Evolutionary conservation across 2,329 filamentous ascomycete genomes (phyloP), one percentile per base, ranked within the genome.

Genomic region (Xylaria sp.): DNA sequence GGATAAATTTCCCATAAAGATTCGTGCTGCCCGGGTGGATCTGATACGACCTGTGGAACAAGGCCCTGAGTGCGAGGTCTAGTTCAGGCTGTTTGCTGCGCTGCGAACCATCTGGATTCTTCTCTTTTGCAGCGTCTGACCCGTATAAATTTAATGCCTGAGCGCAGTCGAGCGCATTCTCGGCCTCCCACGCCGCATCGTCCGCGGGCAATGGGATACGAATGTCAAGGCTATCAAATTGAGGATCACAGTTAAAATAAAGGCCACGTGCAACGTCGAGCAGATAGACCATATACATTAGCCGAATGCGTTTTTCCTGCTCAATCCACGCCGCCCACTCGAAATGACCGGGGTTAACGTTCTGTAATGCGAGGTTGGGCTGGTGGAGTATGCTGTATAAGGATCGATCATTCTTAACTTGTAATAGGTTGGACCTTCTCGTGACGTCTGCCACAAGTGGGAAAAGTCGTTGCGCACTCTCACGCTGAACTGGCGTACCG

Each of bases 151-250:
- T 87, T 2, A 91, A 73, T 6, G 86, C 84, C 58, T 83, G 78
- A 19, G 84, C 85, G 66, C 88, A 91, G 37, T 85, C 81, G 16
- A 78, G 70, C 4, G 76, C 71, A 38, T 77, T 80, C 26, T 73
- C 75, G 3, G 88, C 88, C 62, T 91, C 88, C 88, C 88, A 91
- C 2, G 85, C 84, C 16, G 85, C 86, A 69, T 91, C 89, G 62
- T 91, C 88, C 13, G 83, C 81, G 7, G 89, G 88, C 5, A 92
- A 73, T n/a, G 87, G 86, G 37, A 91, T 70, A 24, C 78, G 77
- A 46, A 91, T 78, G 61, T 90, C 87, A 29, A 85, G 77, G 7
- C 79, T 73, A 54, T 90, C 83, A 39, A 91, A 83, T 41, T 83
- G 77, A 13, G 87, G 81, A 8, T 78, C 71, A n/a, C 74, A 73